Conservation (phyloP, 73 alveolate species). For the Tetrahymena elliotti region DNA sequence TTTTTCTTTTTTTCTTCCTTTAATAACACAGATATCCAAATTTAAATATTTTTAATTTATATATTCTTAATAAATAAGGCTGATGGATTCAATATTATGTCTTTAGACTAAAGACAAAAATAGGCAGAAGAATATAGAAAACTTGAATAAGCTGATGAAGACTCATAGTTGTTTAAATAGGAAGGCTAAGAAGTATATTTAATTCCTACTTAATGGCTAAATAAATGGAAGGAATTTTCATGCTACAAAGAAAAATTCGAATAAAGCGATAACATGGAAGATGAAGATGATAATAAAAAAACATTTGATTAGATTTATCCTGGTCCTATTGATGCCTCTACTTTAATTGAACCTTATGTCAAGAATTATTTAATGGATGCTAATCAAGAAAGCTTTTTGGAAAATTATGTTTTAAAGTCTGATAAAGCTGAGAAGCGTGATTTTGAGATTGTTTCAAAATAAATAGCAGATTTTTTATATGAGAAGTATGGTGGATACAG, state of each 20-base stretch:
- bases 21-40: no score
- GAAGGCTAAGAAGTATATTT: background rate
- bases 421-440: slow-evolving; percentile 9
- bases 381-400: background rate
- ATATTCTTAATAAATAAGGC: background rate
- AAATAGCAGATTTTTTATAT: slow-evolving; percentile 7
- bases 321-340: slow-evolving; percentile 30
- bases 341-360: background rate
- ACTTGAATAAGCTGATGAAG: background rate
- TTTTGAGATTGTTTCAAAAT: background rate
- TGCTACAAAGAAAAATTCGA: background rate
- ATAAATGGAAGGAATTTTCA: slow-evolving; percentile 9
- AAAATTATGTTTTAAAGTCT: slow-evolving; percentile 1
- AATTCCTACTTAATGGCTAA: slow-evolving; percentile 14
- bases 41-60: no score
- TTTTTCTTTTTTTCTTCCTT: background rate
- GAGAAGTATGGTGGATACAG: slow-evolving; percentile 15
- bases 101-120: background rate
- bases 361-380: background rate
- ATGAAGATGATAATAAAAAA: slow-evolving; percentile 5
- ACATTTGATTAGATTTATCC: background rate
- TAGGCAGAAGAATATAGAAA: background rate
- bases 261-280: background rate
- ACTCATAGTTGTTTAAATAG: background rate
- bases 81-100: background rate